These are phyloP conservation scores for Silene noctiflora DNA, from an alignment of 179 eudicot genomes.

Conservation along the genomic window DNA sequence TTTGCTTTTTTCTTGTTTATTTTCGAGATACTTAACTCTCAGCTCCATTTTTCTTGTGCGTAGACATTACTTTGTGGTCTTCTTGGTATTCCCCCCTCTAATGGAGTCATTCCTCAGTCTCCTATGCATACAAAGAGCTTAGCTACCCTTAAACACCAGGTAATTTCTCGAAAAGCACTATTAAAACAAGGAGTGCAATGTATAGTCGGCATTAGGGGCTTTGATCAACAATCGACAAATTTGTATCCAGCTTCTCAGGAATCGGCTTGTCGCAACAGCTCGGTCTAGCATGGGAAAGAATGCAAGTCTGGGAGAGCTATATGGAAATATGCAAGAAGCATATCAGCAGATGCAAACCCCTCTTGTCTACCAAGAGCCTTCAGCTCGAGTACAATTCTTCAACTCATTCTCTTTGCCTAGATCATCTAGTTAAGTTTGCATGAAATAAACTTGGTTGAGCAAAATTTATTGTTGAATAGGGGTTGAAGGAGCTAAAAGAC, in stretches of 20 bases:
- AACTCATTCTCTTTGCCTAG: background rate
- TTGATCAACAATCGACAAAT: conserved; percentile 2
- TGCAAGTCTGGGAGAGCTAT: conserved; percentile 69
- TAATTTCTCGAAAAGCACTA: conserved; percentile 6
- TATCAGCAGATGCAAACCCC: conserved; percentile 95
- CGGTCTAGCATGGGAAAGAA: conserved; percentile 62
- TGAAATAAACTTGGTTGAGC: background rate
- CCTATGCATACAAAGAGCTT: conserved; percentile 98
- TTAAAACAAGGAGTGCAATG: background rate
- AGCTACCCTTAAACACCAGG: conserved; percentile 94
- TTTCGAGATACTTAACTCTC: background rate
- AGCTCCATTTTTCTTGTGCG: background rate
- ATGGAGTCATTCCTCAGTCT: conserved; percentile 94
- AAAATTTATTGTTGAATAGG: conserved; percentile 41
- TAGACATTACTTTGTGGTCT: conserved; percentile 76
- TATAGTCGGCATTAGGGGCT: background rate
- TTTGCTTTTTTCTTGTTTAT: background rate
- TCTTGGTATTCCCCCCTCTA: conserved; percentile 84
- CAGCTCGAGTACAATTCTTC: conserved; percentile 46
- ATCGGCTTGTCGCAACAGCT: conserved; percentile 72
- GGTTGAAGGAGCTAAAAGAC: conserved; percentile 76
- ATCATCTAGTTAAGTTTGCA: background rate
- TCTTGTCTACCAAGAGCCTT: conserved; percentile 69
- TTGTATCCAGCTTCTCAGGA: conserved; percentile 62
- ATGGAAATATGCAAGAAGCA: conserved; percentile 88